Evolutionary conservation across 2,329 filamentous ascomycete genomes (phyloP), one percentile per base, ranked within the genome.

Genomic region (Talaromyces sp.): DNA sequence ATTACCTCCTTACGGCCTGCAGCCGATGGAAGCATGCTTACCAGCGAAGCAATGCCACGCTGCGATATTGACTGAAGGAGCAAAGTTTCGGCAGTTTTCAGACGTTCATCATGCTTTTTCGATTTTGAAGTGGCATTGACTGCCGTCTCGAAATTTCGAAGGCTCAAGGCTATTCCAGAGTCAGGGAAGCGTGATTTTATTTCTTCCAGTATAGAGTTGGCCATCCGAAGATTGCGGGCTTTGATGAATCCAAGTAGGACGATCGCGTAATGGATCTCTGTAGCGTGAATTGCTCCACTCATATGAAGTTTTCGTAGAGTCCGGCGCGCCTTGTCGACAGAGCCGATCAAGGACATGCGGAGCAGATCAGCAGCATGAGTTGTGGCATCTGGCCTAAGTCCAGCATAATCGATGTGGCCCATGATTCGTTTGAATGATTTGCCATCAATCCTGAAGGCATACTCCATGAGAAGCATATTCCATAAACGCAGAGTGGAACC

Each of bases 381-480:
- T 67, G 80, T 77, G 3, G 69, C 73, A 63, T 88, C 80, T 9
- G 80, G 75, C 27, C 72, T 69, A 29, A 88, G 72, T 0, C 76
- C 70, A 36, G 75, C 69, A 4, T 75, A 65, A 42, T 78, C 70
- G 83, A 89, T 88, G 49, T 76, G 75, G 27, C 73, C 70, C 58
- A 85, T 82, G 3, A 84, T 69, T 48, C 77, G 75, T 57, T 81
- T 77, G 14, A 82, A 77, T n/a, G 76, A 77, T 19, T 76, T 67
- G 24, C 86, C 63, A 55, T 88, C 80, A 50, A 87, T 82, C 6
- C 82, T 80, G 50, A 83, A 75, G 6, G 89, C 89, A 68, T 91
- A 82, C 55, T 87, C 83, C 51, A 82, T 79, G 4, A 97, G 76
- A 29, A 97, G 74, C 48, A 84, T 80, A 66, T 97, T 96, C 89